Conservation (phyloP, 257 asterid species). For the Jasminum sambac region DNA sequence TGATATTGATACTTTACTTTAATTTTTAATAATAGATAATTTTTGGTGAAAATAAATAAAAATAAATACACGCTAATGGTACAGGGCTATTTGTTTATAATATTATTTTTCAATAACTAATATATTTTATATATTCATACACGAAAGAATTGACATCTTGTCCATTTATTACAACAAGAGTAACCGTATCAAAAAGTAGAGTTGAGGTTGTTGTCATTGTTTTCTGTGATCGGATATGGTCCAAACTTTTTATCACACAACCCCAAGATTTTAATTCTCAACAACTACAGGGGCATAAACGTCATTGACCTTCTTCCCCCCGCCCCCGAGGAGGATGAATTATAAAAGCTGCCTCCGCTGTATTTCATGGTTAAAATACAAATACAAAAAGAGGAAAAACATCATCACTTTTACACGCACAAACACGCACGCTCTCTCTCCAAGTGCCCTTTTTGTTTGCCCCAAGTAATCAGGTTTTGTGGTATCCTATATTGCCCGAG, state of each 20-base stretch:
- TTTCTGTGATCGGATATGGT: not conserved
- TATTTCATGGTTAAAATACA: not conserved
- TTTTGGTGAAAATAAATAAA: too few relatives aligned
- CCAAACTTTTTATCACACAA: not conserved
- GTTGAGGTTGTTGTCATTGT: not conserved
- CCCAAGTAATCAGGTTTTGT: slow-evolving; percentile 45
- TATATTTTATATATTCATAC: too few relatives aligned
- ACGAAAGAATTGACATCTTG: too few relatives aligned
- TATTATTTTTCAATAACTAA: too few relatives aligned
- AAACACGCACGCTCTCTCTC: slow-evolving; percentile 17
- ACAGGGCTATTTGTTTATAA: too few relatives aligned
- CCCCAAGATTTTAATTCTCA: not conserved
- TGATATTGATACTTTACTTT: too few relatives aligned
- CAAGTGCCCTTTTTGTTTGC: slow-evolving; percentile 27
- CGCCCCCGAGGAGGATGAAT: not conserved
- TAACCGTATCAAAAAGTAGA: not conserved
- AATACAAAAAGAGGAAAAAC: not conserved
- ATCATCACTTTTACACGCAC: slow-evolving; percentile 23
- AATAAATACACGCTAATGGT: too few relatives aligned
- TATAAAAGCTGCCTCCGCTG: not conserved
- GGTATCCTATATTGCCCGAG: not conserved
- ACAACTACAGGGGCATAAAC: not conserved
- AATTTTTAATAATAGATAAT: too few relatives aligned
- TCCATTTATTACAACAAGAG: too few relatives aligned
- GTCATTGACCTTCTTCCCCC: not conserved